Conservation (phyloP, 2,329 filamentous ascomycete genomes). For the Emergomyces africanus region DNA sequence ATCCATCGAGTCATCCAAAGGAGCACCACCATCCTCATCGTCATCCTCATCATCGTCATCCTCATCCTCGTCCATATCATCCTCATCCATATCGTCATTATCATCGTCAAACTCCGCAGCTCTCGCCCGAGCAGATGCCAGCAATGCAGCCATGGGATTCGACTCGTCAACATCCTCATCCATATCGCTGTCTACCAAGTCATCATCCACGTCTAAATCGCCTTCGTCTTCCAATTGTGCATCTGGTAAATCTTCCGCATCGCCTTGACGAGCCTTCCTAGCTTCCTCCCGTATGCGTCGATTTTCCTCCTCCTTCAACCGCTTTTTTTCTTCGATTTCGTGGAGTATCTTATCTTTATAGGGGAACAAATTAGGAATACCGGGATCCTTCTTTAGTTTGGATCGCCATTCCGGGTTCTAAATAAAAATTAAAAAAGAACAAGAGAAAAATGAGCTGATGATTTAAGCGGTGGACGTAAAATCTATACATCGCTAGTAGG, state of each 20-base stretch:
- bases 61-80: conserved; percentile 27
- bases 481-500: background rate
- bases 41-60: conserved; percentile 35
- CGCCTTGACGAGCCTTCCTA: conserved; percentile 29
- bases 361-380: conserved; percentile 92
- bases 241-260: conserved; percentile 15
- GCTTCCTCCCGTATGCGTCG: conserved; percentile 58
- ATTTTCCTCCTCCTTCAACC: conserved; percentile 68
- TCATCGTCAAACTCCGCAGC: conserved; percentile 62
- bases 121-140: conserved; percentile 69
- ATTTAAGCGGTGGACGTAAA: background rate
- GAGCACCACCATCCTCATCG: conserved; percentile 36
- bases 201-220: conserved; percentile 27
- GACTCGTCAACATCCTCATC: conserved; percentile 54
- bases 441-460: too few species aligned
- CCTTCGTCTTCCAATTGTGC: conserved; percentile 25
- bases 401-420: conserved; percentile 92
- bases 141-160: conserved; percentile 84
- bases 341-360: conserved; percentile 93
- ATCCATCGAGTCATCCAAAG: conserved; percentile 37
- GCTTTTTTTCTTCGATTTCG: conserved; percentile 82
- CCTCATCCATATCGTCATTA: conserved; percentile 45
- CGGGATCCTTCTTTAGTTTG: conserved; percentile 92
- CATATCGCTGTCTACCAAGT: conserved; percentile 39
- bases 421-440: background rate